Evolutionary conservation across 2,329 filamentous ascomycete genomes (phyloP), one percentile per base, ranked within the genome.

Genomic region (Dryadomyces sulphureus): DNA sequence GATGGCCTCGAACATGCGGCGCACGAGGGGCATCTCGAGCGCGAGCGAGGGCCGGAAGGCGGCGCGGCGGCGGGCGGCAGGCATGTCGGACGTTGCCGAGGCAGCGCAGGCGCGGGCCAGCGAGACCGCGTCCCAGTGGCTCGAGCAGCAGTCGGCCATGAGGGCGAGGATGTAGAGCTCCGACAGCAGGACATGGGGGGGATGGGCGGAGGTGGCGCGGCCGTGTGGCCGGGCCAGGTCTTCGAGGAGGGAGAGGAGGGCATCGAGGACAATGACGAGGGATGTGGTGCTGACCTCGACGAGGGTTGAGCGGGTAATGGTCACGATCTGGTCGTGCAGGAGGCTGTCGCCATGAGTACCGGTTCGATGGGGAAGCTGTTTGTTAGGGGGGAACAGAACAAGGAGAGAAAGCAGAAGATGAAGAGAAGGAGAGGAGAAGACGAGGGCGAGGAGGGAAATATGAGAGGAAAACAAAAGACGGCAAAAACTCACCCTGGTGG

Each of bases 91-190:
- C 14, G 16, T 24, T 14, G 11, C 14, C n/a, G 7, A 7, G 1
- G 47, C 52, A 38, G 56, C 51, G 12, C 55, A 47, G 39, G 51
- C 43, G 12, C 44, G 36, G 27, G 46, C 43, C 36, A 49, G 56
- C 8, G 41, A 30, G 38, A 44, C 55, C n/a, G 54, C 52, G 36
- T 69, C 62, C 77, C 77, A 81, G 56, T 79, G 70, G 45, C 72
- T 70, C 43, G 70, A 68, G 53, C 77, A 82, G 56, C 79, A 83
- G 55, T 82, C 77, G 56, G 77, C 75, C 32, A 78, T 67, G 38
- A 83, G 64, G 41, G 73, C 69, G 43, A 82, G 60, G n/a, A 81
- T 64, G 54, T 79, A 82, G 41, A 78, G 63, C 57, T 83, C 78
- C 17, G 79, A 81, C 41, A 75, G 67, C 27, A 81, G 62, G 44